Evolutionary conservation across 768 basidiomycete species (phyloP).

Genomic region (Leccinum imitatum): DNA sequence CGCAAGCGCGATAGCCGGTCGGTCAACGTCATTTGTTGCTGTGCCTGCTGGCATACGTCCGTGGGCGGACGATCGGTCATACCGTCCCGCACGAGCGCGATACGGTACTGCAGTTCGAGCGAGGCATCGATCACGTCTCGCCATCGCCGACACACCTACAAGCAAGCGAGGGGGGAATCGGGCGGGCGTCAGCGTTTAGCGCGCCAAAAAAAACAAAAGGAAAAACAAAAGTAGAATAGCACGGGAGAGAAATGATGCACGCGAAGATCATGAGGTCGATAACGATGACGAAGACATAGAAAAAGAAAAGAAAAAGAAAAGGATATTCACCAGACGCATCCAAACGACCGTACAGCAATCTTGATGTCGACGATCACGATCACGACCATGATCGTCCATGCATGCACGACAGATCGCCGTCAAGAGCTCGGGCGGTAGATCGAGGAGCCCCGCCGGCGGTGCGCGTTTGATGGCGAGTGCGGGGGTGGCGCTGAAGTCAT

Average conservation of each 20-base stretch:
- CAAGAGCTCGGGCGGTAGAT: constrained; percentile 19
- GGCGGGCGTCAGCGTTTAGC: background rate
- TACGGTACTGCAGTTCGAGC: constrained; percentile 36
- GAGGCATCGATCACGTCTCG: constrained; percentile 24
- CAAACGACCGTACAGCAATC: constrained; percentile 10
- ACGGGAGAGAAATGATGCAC: too few relatives aligned
- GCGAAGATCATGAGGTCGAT: background rate
- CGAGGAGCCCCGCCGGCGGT: constrained; percentile 3
- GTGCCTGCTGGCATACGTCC: background rate
- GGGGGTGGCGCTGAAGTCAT: background rate
- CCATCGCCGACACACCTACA: constrained; percentile 25
- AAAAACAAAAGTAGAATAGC: background rate
- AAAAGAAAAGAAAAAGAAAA: too few relatives aligned
- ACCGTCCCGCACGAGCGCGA: constrained; percentile 41
- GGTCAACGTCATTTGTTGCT: background rate
- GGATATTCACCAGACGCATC: constrained; percentile 16
- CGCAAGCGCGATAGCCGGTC: constrained; percentile 37
- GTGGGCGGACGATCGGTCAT: constrained; percentile 24
- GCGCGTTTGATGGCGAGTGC: background rate
- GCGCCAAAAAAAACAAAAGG: background rate
- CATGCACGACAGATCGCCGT: constrained; percentile 7
- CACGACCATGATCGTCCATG: background rate
- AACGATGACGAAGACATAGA: background rate
- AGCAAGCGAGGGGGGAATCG: background rate
- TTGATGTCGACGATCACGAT: background rate